Conservation (phyloP, 305 asterid species). For the Solanum hybrid region DNA sequence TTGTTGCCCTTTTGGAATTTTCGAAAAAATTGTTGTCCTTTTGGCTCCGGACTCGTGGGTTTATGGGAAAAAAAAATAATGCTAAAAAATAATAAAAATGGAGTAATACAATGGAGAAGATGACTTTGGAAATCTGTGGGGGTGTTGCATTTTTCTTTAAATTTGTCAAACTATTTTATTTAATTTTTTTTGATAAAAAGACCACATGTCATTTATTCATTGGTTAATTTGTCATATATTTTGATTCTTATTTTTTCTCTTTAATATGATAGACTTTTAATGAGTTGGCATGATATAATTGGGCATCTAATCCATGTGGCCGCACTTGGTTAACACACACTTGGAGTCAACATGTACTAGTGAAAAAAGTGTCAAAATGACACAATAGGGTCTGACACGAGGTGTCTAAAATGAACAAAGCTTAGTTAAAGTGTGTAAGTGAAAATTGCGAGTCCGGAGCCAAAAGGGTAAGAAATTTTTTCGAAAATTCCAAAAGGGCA, state of each 20-base stretch:
- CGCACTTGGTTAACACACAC: background rate
- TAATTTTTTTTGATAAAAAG: too few species aligned
- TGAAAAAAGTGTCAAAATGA: background rate
- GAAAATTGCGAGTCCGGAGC: too few species aligned
- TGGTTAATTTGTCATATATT: background rate
- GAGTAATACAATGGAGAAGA: background rate
- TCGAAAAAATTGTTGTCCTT: too few species aligned
- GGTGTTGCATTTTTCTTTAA: background rate
- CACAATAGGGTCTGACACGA: background rate
- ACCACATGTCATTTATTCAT: background rate
- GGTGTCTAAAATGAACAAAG: too few species aligned
- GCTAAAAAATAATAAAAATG: too few species aligned
- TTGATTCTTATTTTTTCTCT: background rate
- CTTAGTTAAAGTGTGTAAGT: background rate
- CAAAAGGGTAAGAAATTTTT: too few species aligned
- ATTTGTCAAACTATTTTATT: background rate
- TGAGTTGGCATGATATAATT: background rate
- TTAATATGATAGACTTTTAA: too few species aligned
- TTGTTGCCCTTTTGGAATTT: too few species aligned
- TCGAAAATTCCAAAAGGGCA: too few species aligned
- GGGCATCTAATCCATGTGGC: background rate
- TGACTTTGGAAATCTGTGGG: background rate
- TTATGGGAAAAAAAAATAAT: too few species aligned
- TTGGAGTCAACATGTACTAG: background rate
- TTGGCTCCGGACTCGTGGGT: too few species aligned